Conservation (phyloP, 176 grass and related monocot genomes). For the Hordeum marinum region DNA sequence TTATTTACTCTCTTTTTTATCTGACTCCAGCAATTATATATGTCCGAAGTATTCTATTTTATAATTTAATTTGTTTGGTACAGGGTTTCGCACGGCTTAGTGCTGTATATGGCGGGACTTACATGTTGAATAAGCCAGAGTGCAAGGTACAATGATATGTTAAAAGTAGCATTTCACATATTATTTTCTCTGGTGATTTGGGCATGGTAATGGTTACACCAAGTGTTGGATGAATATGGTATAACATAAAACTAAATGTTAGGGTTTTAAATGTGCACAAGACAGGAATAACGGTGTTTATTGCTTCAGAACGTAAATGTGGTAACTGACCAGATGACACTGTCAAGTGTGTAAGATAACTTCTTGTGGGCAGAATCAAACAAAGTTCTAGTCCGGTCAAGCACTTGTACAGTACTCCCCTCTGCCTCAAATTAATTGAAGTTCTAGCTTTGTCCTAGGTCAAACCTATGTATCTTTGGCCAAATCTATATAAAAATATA, state of each 20-base stretch:
- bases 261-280: background rate
- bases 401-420: background rate
- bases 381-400: background rate
- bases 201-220: background rate
- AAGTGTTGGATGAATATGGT: background rate
- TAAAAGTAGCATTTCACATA: background rate
- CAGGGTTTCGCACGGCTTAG: conserved; percentile 90
- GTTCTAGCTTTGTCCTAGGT: no score
- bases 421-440: background rate
- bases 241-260: background rate
- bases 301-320: background rate
- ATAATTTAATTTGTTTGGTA: conserved; percentile 6
- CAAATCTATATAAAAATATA: no score
- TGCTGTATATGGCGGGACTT: conserved; percentile 94
- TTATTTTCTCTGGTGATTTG: background rate
- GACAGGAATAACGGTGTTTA: background rate
- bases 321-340: background rate
- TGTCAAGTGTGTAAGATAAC: background rate
- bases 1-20: background rate
- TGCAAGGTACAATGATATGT: conserved; percentile 67
- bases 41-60: background rate
- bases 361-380: background rate
- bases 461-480: no score
- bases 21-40: background rate
- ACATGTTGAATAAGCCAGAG: conserved; percentile 91